phyloP scores from a whole-genome alignment of 2,329 filamentous ascomycete species.

The Podosphaera aphanis region DNA sequence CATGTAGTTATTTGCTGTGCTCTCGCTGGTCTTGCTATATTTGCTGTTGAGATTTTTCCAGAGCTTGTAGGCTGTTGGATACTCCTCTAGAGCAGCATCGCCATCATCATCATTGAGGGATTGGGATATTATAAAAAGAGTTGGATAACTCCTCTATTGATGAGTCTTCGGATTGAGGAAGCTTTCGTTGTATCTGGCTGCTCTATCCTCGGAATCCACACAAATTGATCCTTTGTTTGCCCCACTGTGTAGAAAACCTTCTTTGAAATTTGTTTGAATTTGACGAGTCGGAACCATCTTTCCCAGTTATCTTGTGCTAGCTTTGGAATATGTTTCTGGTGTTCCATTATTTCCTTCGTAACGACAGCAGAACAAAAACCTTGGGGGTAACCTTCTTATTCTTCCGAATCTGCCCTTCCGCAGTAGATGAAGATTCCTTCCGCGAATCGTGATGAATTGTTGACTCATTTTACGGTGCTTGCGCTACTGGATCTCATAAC shows the following conservation, averaged over 20 bases:
- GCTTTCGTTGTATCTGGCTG: background rate
- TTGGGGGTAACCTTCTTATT: background rate
- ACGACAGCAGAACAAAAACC: background rate
- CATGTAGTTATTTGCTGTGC: background rate
- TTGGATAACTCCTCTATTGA: background rate
- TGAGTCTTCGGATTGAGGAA: background rate
- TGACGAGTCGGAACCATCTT: background rate
- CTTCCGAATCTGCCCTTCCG: background rate
- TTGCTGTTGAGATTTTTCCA: background rate
- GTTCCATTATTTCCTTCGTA: background rate
- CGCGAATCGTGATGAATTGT: background rate
- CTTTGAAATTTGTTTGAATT: background rate
- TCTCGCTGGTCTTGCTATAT: background rate
- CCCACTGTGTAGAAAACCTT: background rate
- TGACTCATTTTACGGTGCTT: no score
- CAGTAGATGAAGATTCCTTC: background rate
- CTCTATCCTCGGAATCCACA: background rate
- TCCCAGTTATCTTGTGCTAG: background rate
- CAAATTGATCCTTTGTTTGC: background rate
- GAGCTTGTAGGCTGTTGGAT: background rate
- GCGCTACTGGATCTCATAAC: background rate
- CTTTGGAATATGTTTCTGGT: background rate
- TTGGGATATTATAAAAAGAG: background rate
- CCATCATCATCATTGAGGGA: background rate
- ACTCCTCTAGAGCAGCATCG: background rate